Base-by-base conservation (phyloP, 805 yeast genomes). In the Yarrowia sp. region DNA sequence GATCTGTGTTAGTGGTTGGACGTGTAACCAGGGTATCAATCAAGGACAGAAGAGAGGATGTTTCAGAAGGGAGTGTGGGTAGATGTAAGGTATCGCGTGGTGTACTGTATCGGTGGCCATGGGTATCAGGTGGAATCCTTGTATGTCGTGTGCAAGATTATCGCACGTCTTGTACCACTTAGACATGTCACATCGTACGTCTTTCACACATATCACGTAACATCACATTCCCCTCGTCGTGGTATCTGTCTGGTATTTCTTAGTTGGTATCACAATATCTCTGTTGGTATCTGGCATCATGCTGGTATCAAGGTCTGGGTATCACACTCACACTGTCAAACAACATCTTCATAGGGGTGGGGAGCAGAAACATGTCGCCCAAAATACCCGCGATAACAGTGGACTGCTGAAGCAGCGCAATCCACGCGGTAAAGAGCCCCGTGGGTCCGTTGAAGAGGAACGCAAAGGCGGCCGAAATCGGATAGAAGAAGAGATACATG, bases 381-480 rank as follows among this genome's bases (percentile, higher is more conserved):
- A 82, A 62, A n/a, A 80, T 72, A 8, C 76, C 74, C 3, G 85
- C 76, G 2, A 82, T 71, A 24, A 76, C 73, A 8, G 79, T 75
- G 11, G 82, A 71, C 65, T 79, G 78, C 67, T 80, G 83, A 21
- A 81, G 67, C 30, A 81, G 74, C 2, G 81, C 73, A 14, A 79
- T 68, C 77, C 81, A 77, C 0, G 85, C 81, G 17, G 80, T 75
- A 14, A 82, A 48, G 2, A 82, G 35, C 0, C 85, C 87, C 12
- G 80, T 70, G 0, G 88, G 87, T 2, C 87, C 86, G 26, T 80
- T 73, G 56, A 82, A 71, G 24, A 82, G 62, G 30, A 79, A 68
- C 9, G 80, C 78, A 6, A 81, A 52, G 9, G 78, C 71, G 0
- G 83, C 80, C 58, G 80, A 77, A 0, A 79, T 68, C 0, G 86